Evolutionary conservation across 179 eudicot species (phyloP).

Genomic region (Silene noctiflora): DNA sequence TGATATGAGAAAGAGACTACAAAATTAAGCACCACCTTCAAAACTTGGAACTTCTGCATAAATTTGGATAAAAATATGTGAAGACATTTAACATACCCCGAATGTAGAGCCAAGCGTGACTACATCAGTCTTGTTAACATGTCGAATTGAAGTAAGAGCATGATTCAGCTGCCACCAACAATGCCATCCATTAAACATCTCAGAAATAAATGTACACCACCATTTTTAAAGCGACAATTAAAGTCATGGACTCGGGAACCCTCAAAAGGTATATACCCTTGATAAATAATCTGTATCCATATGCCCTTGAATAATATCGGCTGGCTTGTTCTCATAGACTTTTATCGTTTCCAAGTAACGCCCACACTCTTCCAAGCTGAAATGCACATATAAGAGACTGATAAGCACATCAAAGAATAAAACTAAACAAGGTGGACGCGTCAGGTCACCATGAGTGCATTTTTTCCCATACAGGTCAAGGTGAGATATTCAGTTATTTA

Average conservation of each 20-base stretch:
- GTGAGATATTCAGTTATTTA: background rate
- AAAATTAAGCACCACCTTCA: slow-evolving; percentile 11
- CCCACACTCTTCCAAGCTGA: slow-evolving; percentile 96
- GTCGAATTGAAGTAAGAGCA: slow-evolving; percentile 74
- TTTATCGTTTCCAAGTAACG: slow-evolving; percentile 89
- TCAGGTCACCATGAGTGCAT: background rate
- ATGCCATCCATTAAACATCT: slow-evolving; percentile 13
- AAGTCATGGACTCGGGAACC: background rate
- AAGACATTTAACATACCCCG: slow-evolving; percentile 54
- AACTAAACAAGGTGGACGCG: background rate
- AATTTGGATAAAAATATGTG: background rate
- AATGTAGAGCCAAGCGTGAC: slow-evolving; percentile 96
- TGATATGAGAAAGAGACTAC: slow-evolving; percentile 80
- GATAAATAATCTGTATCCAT: slow-evolving; percentile 81
- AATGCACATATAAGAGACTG: slow-evolving; percentile 3
- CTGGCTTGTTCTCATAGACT: slow-evolving; percentile 88
- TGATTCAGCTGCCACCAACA: slow-evolving; percentile 61
- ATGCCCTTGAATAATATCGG: slow-evolving; percentile 94
- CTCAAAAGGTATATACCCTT: slow-evolving; percentile 43
- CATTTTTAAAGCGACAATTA: background rate
- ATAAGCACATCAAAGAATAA: background rate
- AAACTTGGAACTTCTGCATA: background rate
- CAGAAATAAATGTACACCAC: background rate
- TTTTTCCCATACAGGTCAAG: background rate
- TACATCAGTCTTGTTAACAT: slow-evolving; percentile 90